Base-by-base conservation (phyloP, 148 eudicot species). In the Arbutus unedo region DNA sequence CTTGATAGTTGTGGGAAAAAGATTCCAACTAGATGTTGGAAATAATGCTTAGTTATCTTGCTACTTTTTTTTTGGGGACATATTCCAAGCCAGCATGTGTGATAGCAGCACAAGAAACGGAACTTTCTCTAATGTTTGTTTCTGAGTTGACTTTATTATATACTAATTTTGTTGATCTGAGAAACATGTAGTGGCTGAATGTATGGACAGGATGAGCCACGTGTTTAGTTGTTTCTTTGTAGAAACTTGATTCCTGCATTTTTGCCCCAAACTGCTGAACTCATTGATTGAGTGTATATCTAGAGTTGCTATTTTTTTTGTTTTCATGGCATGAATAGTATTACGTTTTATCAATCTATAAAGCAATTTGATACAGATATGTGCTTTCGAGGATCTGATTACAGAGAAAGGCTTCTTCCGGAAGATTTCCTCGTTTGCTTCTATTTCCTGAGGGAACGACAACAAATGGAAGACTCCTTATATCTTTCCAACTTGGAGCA, bases 371-470 rank as follows among this genome's bases (percentile, higher is more conserved):
- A 95, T 95, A 95, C 93, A 94, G 95, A 94, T 86, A 81, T 96
- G 89, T 96, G 88, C 92, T 96, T 93, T 93, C 88, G 87, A 96
- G 99, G 99, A 87, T 91, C 82, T 96, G 83, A 91, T 88, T 90
- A 89, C 99, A 96, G 99, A 96, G 98, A 92, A 96, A 96, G 89
- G 99, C 98, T 74, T 93, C 98, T 71, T 89, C 87, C 87, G 79
- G 88, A 81, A 91, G 85, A 84, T 96, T 88, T 89, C 97, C 99
- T 85, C 93, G 95, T 62, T 86, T 96, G 89, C 93, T 96, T 48
- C 84, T 96, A 85, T 96, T 96, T 93, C 99, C 99, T 18, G 99
- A 96, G 88, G 99, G 99, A 85, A 96, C 99, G 41, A 96, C 99
- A 60, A 94, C 92, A 82, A 94, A 96, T 82, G 99, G 99, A 84